Percentiles rank a stretch among this genome's conserved stretches.
Evolutionary conservation across 441 rosid genomes (phyloP).

Genomic region (Kokia cookei): DNA sequence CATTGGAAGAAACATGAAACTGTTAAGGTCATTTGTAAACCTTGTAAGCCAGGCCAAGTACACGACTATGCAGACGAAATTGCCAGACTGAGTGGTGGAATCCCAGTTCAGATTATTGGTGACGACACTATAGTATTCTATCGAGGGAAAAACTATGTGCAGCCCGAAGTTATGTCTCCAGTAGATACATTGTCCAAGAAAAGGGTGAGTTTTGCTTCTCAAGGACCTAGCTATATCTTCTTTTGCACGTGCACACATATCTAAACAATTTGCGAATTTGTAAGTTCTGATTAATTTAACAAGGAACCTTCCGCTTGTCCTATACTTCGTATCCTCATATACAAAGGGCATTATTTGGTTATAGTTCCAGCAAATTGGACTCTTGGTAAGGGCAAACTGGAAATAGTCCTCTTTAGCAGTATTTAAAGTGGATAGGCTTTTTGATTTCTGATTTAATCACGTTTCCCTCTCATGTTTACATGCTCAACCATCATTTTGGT

Average conservation of each 20-base stretch:
- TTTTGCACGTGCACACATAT: neutral
- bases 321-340: neutral
- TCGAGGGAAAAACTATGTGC: constrained; percentile 86
- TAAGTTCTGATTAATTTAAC: neutral
- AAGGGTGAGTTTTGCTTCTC: constrained; percentile 31
- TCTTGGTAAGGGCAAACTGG: neutral
- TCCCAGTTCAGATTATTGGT: constrained; percentile 65
- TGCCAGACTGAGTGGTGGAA: constrained; percentile 87
- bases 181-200: constrained; percentile 85
- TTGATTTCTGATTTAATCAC: neutral
- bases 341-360: neutral
- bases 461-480: neutral
- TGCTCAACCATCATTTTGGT: neutral
- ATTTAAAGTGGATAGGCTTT: neutral
- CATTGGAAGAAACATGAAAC: constrained; percentile 95
- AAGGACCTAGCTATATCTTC: neutral
- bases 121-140: constrained; percentile 76
- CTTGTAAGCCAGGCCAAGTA: constrained; percentile 75
- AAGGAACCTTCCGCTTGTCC: neutral
- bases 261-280: neutral
- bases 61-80: constrained; percentile 66
- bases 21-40: constrained; percentile 82
- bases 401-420: neutral
- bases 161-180: constrained; percentile 92
- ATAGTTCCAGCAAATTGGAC: neutral